phyloP scores from a whole-genome alignment of 768 basidiomycete genomes.

The Candolleomyces eurysporus region DNA sequence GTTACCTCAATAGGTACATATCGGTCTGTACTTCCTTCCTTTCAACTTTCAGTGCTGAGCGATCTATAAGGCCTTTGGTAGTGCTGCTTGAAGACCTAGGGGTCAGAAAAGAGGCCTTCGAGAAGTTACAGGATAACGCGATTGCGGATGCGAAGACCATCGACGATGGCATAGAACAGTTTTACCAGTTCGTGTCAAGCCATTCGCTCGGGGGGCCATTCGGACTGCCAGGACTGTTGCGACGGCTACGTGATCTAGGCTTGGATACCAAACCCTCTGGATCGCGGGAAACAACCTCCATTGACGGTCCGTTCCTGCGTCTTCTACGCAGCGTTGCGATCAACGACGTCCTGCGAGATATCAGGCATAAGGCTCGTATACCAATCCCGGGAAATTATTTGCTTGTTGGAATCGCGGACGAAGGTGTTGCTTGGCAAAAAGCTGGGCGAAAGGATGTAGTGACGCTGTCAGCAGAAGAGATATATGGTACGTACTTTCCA shows the following conservation, averaged over 20 bases:
- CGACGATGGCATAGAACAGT: constrained; percentile 51
- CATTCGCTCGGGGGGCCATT: constrained; percentile 48
- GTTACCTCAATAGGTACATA: constrained; percentile 69
- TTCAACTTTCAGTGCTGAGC: background rate
- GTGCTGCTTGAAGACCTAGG: constrained; percentile 80
- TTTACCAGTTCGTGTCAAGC: constrained; percentile 44
- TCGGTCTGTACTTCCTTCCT: constrained; percentile 7
- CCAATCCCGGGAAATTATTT: constrained; percentile 64
- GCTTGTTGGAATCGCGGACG: constrained; percentile 81
- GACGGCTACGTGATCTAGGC: constrained; percentile 43
- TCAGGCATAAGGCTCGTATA: constrained; percentile 77
- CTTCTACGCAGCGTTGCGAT: constrained; percentile 60
- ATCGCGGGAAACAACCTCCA: constrained; percentile 16
- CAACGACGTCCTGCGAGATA: constrained; percentile 63
- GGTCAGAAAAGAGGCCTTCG: constrained; percentile 55
- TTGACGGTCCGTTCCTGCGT: constrained; percentile 57
- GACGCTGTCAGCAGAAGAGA: constrained; percentile 51
- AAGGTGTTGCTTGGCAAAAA: constrained; percentile 62
- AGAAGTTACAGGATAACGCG: constrained; percentile 58
- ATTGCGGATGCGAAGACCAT: constrained; percentile 59
- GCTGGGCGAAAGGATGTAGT: constrained; percentile 54
- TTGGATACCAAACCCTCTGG: constrained; percentile 32
- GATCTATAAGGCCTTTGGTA: constrained; percentile 54
- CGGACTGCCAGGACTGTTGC: constrained; percentile 50
- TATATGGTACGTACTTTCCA: constrained; percentile 55